Conservation (phyloP, 768 basidiomycete genomes). For the Pleurotus pulmonarius region DNA sequence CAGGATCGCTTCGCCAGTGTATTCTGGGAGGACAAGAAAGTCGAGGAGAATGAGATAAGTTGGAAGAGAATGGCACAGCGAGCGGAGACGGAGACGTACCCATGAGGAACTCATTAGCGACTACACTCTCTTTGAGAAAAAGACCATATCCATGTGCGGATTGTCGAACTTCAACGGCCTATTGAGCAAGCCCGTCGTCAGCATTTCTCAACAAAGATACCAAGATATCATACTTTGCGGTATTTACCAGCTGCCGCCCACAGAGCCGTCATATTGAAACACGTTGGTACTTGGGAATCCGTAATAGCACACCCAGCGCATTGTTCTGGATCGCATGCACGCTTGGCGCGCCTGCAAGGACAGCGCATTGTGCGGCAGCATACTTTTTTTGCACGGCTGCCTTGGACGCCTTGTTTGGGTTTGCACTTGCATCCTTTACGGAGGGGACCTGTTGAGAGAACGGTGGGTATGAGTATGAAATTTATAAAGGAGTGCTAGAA, state of each 20-base stretch:
- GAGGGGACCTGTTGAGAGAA: constrained; percentile 51
- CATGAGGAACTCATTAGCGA: constrained; percentile 42
- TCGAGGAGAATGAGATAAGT: background rate
- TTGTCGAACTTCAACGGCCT: constrained; percentile 40
- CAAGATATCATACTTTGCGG: constrained; percentile 33
- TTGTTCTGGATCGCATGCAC: constrained; percentile 49
- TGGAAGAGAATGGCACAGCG: too few relatives aligned
- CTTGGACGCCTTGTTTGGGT: too few relatives aligned
- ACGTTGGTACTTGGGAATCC: background rate
- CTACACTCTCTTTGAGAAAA: constrained; percentile 42
- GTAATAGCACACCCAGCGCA: constrained; percentile 26
- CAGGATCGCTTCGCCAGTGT: constrained; percentile 58
- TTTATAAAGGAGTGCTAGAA: background rate
- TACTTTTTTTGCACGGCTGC: constrained; percentile 37
- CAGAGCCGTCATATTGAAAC: too few relatives aligned
- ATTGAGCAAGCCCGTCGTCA: constrained; percentile 9
- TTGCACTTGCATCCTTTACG: constrained; percentile 27
- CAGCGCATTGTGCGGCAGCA: constrained; percentile 26
- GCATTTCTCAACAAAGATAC: background rate
- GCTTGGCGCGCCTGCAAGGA: background rate
- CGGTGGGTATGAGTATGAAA: constrained; percentile 26
- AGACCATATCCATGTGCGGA: constrained; percentile 49
- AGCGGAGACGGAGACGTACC: constrained; percentile 25
- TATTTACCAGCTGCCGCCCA: background rate
- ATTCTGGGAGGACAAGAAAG: constrained; percentile 39